phyloP scores from a whole-genome alignment of 192 early-diverging fungal species.

The Linnemannia elongata region DNA sequence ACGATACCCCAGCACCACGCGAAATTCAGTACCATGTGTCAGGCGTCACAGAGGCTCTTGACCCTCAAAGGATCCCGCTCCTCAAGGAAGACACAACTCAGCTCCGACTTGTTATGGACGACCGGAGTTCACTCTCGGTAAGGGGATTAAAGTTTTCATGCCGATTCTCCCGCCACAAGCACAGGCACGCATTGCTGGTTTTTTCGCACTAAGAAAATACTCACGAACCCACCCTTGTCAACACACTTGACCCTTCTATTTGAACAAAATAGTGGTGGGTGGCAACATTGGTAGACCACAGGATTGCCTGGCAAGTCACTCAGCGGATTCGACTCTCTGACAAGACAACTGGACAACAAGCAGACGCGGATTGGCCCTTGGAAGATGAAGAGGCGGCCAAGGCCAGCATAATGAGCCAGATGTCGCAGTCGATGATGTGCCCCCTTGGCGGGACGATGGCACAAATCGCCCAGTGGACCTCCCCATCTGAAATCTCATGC shows the following conservation, averaged over 20 bases:
- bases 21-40: conserved; percentile 40
- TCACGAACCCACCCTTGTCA: not conserved
- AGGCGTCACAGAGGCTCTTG: conserved; percentile 45
- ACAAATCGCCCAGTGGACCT: conserved; percentile 33
- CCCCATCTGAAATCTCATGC: conserved; percentile 32
- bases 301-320: conserved; percentile 52
- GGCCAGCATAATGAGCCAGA: conserved; percentile 12
- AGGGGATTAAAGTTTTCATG: not conserved
- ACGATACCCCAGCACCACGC: conserved; percentile 5
- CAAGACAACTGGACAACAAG: conserved; percentile 17
- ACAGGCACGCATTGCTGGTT: no score
- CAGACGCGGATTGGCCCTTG: not conserved
- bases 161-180: not conserved
- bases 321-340: conserved; percentile 33
- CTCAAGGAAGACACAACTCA: conserved; percentile 47
- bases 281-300: conserved; percentile 41
- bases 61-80: conserved; percentile 45
- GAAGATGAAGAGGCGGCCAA: conserved; percentile 26
- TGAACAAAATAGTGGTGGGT: conserved; percentile 43
- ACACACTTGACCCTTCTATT: not conserved
- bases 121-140: conserved; percentile 38
- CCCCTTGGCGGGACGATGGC: conserved; percentile 48
- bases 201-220: not conserved
- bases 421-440: conserved; percentile 45
- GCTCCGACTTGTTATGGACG: conserved; percentile 32